Evolutionary conservation across 2,329 filamentous ascomycete species (phyloP).

Genomic region (Phyllosticta citrichinensis): DNA sequence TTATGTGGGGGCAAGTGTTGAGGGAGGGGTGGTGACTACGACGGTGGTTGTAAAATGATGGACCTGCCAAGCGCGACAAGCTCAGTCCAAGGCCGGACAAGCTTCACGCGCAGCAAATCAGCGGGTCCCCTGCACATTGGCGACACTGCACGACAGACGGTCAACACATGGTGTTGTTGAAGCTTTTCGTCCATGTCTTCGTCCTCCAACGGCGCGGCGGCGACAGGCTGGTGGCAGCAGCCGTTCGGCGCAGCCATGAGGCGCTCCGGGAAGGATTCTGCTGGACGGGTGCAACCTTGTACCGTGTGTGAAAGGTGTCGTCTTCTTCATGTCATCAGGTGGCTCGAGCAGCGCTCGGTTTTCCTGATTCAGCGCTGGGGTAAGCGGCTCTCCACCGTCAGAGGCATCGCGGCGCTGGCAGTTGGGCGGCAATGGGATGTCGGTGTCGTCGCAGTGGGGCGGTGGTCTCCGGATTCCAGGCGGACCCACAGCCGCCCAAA

Average conservation of each 20-base stretch:
- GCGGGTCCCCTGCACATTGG: neutral
- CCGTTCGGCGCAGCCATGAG: neutral
- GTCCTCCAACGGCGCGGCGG: neutral
- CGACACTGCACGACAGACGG: neutral
- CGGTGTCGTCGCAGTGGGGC: neutral
- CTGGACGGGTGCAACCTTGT: neutral
- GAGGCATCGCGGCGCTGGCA: neutral
- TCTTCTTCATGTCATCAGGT: neutral
- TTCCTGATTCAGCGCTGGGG: neutral
- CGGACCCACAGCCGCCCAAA: neutral
- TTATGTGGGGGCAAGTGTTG: neutral
- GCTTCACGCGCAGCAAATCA: neutral
- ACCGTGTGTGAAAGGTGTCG: neutral
- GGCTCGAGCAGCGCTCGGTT: neutral
- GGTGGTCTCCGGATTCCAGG: neutral
- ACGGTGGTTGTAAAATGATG: neutral
- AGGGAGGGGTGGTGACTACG: neutral
- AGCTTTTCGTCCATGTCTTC: neutral
- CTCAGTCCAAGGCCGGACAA: neutral
- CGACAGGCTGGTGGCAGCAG: neutral
- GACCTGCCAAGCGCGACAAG: neutral
- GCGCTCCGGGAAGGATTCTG: neutral
- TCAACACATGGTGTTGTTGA: too few species aligned
- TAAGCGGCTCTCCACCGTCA: constrained; percentile 2
- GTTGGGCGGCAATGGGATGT: neutral